These are phyloP conservation scores for Sclerotinia spermophila DNA, from an alignment of 2,329 filamentous ascomycete species.

Conservation along the genomic window DNA sequence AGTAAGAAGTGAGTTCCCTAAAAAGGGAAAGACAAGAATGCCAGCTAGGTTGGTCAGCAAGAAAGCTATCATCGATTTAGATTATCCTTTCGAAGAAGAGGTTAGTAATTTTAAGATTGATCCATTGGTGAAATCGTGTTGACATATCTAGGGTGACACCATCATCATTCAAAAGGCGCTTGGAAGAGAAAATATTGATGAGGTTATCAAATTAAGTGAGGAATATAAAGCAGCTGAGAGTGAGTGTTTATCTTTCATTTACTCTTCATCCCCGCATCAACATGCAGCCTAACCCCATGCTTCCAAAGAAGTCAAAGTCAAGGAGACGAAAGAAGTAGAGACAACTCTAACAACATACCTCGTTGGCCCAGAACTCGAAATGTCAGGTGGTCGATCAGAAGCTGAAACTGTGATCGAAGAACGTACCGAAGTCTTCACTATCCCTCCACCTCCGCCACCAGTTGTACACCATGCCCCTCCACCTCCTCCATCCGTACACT, in stretches of 20 bases:
- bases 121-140: conserved; percentile 32
- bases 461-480: conserved; percentile 23
- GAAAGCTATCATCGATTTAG: conserved; percentile 75
- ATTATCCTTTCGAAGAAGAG: conserved; percentile 85
- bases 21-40: conserved; percentile 87
- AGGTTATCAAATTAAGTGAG: conserved; percentile 78
- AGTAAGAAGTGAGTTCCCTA: conserved; percentile 63
- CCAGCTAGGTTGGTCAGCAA: conserved; percentile 76
- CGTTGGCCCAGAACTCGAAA: conserved; percentile 30
- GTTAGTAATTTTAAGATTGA: conserved; percentile 45
- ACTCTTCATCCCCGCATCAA: neutral
- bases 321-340: conserved; percentile 12
- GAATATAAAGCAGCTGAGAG: conserved; percentile 58
- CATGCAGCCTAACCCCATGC: conserved; percentile 22
- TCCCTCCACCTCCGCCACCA: conserved; percentile 29
- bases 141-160: conserved; percentile 62
- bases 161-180: conserved; percentile 81
- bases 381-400: conserved; percentile 45
- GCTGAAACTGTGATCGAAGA: conserved; percentile 49
- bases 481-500: conserved; percentile 25
- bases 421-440: conserved; percentile 44
- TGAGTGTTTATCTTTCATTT: conserved; percentile 36
- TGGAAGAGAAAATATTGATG: conserved; percentile 86
- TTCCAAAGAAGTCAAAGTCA: conserved; percentile 18
- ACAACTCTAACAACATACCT: conserved; percentile 31